Conservation (phyloP, 2,329 filamentous ascomycete genomes). For the Ambrosiella beaveri region DNA sequence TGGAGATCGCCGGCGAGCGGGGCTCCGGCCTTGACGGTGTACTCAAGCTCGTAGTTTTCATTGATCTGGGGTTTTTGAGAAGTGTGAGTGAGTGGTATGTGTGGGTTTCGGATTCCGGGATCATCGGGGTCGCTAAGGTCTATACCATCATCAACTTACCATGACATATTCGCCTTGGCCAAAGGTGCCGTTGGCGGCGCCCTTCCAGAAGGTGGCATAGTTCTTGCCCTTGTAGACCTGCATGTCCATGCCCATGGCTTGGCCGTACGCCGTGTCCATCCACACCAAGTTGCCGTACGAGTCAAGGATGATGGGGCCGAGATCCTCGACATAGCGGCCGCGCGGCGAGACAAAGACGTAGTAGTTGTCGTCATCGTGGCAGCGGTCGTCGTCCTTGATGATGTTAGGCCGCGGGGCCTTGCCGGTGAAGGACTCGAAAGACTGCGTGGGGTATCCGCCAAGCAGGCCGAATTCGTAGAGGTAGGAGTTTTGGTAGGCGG, state of each 20-base stretch:
- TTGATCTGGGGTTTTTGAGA: conserved; percentile 16
- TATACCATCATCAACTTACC: conserved; percentile 18
- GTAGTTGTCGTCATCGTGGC: conserved; percentile 19
- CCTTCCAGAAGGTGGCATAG: conserved; percentile 20
- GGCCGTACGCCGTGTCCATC: conserved; percentile 21
- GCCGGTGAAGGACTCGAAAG: conserved; percentile 5
- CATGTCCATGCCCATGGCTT: conserved; percentile 18
- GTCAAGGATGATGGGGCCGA: conserved; percentile 28
- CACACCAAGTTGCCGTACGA: conserved; percentile 27
- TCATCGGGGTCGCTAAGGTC: background rate
- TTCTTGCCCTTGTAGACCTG: conserved; percentile 13
- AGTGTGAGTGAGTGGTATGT: background rate
- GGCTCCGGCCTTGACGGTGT: conserved; percentile 16
- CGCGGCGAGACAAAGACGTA: conserved; percentile 24
- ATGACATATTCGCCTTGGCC: conserved; percentile 30
- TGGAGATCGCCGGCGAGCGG: conserved; percentile 19
- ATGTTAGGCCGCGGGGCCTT: conserved; percentile 20
- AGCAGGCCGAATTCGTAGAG: conserved; percentile 6
- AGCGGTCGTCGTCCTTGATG: conserved; percentile 18
- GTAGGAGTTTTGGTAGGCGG: conserved; percentile 7
- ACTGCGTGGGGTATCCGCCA: conserved; percentile 6
- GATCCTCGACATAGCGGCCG: conserved; percentile 20
- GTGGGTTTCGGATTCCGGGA: too few relatives aligned
- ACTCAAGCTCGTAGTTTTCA: conserved; percentile 18
- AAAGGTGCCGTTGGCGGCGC: conserved; percentile 28